Percentiles rank a stretch among this genome's conserved stretches.
phyloP scores from a whole-genome alignment of 805 yeast species.

The Zygosaccharomyces lentus region DNA sequence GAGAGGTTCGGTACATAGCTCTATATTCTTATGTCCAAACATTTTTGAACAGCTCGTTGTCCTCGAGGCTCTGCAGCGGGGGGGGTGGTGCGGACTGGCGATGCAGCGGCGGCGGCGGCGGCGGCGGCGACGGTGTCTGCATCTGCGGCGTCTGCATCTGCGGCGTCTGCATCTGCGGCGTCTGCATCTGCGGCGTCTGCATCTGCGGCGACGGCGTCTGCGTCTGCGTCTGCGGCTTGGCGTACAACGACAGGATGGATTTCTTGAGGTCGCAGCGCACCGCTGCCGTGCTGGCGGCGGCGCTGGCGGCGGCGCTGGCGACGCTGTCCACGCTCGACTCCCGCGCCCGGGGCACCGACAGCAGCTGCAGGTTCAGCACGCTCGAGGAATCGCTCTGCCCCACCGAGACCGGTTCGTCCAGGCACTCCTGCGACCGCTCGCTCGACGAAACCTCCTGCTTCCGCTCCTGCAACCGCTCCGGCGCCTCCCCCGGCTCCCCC shows the following conservation, averaged over 20 bases:
- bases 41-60: slow-evolving; percentile 59
- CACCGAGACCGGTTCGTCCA: slow-evolving; percentile 15
- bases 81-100: slow-evolving; percentile 6
- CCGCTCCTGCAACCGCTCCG: background rate
- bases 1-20: slow-evolving; percentile 11
- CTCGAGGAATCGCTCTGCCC: slow-evolving; percentile 7
- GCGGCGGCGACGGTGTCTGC: background rate
- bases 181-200: slow-evolving; percentile 3
- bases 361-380: slow-evolving; percentile 12
- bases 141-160: slow-evolving; percentile 9
- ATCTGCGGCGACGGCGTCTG: slow-evolving; percentile 1
- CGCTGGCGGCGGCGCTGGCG: slow-evolving; percentile 9
- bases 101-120: slow-evolving; percentile 35
- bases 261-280: slow-evolving; percentile 57
- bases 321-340: background rate
- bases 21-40: slow-evolving; percentile 46
- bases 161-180: slow-evolving; percentile 14
- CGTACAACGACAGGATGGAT: slow-evolving; percentile 83
- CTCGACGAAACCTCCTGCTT: too few species aligned
- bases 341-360: slow-evolving; percentile 12
- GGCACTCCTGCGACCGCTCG: background rate
- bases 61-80: slow-evolving; percentile 41
- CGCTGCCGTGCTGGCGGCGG: slow-evolving; percentile 5
- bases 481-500: slow-evolving; percentile 18
- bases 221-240: slow-evolving; percentile 43